phyloP scores from a whole-genome alignment of 768 basidiomycete genomes.

The Leccinum fibrillosum region DNA sequence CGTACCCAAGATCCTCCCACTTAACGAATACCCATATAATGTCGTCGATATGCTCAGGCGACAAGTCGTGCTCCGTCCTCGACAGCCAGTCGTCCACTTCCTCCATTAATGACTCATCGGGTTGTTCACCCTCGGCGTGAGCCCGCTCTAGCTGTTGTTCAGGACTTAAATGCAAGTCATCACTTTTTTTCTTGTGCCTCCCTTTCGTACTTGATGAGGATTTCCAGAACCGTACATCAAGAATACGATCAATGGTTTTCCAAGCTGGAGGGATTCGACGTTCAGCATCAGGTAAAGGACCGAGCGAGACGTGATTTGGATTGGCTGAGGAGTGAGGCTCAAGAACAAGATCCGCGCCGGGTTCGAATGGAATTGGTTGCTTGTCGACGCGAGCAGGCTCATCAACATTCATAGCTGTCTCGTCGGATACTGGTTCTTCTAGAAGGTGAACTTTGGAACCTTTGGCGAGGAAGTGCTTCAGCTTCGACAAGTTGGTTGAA shows the following conservation, averaged over 20 bases:
- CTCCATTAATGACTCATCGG: constrained; percentile 49
- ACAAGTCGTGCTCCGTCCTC: constrained; percentile 41
- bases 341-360: constrained; percentile 35
- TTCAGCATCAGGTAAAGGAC: constrained; percentile 67
- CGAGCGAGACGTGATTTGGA: constrained; percentile 26
- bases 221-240: constrained; percentile 73
- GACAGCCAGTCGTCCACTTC: constrained; percentile 54
- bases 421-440: constrained; percentile 38
- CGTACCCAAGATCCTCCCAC: constrained; percentile 92
- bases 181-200: constrained; percentile 24
- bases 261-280: constrained; percentile 71
- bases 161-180: constrained; percentile 19
- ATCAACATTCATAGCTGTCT: constrained; percentile 28
- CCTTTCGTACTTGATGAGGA: constrained; percentile 25
- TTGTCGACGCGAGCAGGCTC: constrained; percentile 17
- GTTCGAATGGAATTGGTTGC: constrained; percentile 37
- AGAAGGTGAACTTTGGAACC: constrained; percentile 72
- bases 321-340: constrained; percentile 31
- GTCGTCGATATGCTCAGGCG: constrained; percentile 48
- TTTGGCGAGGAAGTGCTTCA: constrained; percentile 71
- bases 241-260: constrained; percentile 89
- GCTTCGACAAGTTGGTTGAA: constrained; percentile 57
- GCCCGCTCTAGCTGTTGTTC: constrained; percentile 34
- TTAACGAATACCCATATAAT: constrained; percentile 87
- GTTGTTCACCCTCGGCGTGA: constrained; percentile 62